Evolutionary conservation across 495 filamentous ascomycete species (phyloP).

Genomic region (Elaphomyces granulatus): DNA sequence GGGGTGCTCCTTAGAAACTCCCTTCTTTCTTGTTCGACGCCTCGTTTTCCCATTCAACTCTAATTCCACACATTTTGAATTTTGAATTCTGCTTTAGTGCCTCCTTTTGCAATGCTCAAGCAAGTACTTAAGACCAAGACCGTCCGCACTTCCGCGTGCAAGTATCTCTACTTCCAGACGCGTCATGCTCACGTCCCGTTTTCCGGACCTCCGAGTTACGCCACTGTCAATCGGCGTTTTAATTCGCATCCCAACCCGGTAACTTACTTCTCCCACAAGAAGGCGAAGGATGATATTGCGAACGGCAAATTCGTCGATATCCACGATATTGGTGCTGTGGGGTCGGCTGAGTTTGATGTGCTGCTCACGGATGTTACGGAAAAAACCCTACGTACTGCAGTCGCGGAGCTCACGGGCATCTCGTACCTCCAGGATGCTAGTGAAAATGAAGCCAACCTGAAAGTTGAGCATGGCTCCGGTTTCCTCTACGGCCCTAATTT

Average conservation of each 20-base stretch:
- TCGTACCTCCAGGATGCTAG: conserved; percentile 3
- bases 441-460: conserved; percentile 2
- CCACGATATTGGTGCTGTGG: conserved; percentile 1
- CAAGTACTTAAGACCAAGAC: too few relatives aligned
- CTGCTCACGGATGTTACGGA: conserved; percentile 3
- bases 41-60: too few relatives aligned
- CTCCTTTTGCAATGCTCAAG: too few relatives aligned
- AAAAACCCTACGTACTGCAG: conserved; percentile 1
- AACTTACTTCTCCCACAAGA: background rate
- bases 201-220: background rate
- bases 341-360: conserved; percentile 3
- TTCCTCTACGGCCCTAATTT: conserved; percentile 1
- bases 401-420: conserved; percentile 3
- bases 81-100: too few relatives aligned
- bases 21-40: too few relatives aligned
- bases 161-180: too few relatives aligned
- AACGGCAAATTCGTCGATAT: conserved; percentile 2
- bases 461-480: background rate
- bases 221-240: background rate
- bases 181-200: background rate
- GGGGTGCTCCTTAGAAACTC: too few relatives aligned
- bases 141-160: too few relatives aligned
- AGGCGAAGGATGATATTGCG: background rate
- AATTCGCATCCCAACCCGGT: background rate
- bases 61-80: too few relatives aligned